Evolutionary conservation across 2,329 filamentous ascomycete species (phyloP).

Genomic region (Colletotrichum higginsianum): DNA sequence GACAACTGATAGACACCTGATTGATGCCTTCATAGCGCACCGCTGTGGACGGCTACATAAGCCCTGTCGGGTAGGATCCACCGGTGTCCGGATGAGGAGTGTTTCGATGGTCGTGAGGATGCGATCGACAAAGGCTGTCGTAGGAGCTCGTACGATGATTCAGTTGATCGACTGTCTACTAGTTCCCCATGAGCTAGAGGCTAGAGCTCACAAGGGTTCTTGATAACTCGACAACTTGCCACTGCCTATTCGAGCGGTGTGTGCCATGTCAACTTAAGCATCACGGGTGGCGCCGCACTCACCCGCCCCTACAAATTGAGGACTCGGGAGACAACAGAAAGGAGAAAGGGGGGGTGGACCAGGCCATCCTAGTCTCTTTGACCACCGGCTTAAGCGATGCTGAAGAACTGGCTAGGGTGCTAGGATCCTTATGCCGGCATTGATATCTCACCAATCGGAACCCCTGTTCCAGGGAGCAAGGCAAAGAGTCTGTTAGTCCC

Average conservation of each 20-base stretch:
- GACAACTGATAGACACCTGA: background rate
- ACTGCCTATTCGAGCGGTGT: no score
- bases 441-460: background rate
- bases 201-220: no score
- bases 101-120: background rate
- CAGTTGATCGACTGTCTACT: background rate
- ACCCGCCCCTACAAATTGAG: background rate
- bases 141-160: background rate
- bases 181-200: background rate
- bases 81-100: background rate
- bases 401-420: background rate
- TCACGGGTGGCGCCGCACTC: slow-evolving; percentile 3
- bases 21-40: background rate
- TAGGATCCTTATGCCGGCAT: background rate
- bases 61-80: background rate
- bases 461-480: background rate
- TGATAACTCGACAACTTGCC: background rate
- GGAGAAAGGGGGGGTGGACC: background rate
- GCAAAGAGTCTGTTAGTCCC: no score
- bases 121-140: background rate
- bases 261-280: slow-evolving; percentile 9
- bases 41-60: background rate
- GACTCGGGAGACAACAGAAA: background rate
- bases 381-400: background rate
- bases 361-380: background rate